Percentiles rank a stretch among this genome's conserved stretches.
Evolutionary conservation across 2,329 filamentous ascomycete genomes (phyloP).

Genomic region (Colletotrichum camelliae): DNA sequence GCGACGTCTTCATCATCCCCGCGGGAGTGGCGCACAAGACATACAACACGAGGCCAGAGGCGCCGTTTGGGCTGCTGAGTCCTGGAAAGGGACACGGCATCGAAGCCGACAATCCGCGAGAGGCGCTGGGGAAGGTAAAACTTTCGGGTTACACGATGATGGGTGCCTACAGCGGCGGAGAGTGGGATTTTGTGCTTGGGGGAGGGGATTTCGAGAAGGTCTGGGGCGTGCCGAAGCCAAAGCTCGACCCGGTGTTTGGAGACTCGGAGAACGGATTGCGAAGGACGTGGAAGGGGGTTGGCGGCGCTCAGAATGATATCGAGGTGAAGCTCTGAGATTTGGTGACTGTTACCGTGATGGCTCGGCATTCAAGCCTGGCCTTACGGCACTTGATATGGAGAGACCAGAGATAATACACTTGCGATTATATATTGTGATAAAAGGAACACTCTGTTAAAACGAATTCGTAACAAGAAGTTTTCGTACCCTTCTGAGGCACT

Average conservation of each 20-base stretch:
- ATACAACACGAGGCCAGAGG: conserved; percentile 42
- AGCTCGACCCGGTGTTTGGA: conserved; percentile 53
- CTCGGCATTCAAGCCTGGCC: background rate
- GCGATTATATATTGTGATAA: background rate
- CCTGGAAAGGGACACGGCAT: conserved; percentile 46
- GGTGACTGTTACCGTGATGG: background rate
- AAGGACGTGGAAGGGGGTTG: conserved; percentile 43
- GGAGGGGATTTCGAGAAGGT: conserved; percentile 46
- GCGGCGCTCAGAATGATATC: conserved; percentile 8
- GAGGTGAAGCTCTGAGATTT: background rate
- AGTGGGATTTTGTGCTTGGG: conserved; percentile 57
- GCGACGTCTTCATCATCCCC: conserved; percentile 65
- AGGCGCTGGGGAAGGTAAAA: conserved; percentile 39
- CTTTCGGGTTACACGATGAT: conserved; percentile 39
- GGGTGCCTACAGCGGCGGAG: conserved; percentile 55
- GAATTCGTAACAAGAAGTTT: too few species aligned
- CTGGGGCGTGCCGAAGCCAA: conserved; percentile 50
- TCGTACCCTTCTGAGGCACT: too few species aligned
- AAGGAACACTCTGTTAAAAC: background rate
- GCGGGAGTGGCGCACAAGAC: conserved; percentile 63
- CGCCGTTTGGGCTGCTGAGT: conserved; percentile 39
- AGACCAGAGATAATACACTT: background rate
- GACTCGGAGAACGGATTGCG: conserved; percentile 17
- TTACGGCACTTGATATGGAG: background rate
- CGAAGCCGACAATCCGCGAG: conserved; percentile 32